A percentile compares a stretch with the other conserved stretches of the same genome.
These are phyloP conservation scores for Venturiaceae sp. DNA, from an alignment of 2,329 filamentous ascomycete species.

Conservation along the genomic window DNA sequence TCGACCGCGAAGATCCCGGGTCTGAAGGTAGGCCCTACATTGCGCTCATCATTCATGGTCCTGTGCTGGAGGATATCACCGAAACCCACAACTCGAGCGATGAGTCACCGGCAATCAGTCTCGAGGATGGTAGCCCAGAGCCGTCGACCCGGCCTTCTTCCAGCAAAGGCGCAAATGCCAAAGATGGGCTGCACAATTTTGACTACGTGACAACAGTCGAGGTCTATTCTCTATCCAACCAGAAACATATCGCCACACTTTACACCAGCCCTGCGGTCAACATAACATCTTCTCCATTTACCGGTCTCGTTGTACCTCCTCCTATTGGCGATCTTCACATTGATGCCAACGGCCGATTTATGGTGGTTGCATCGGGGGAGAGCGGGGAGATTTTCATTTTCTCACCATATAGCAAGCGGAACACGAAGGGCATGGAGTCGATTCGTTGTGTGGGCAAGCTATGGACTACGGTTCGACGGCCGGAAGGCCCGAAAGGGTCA, in stretches of 20 bases:
- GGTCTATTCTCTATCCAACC: conserved; percentile 75
- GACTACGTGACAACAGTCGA: conserved; percentile 83
- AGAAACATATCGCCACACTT: conserved; percentile 60
- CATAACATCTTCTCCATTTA: conserved; percentile 28
- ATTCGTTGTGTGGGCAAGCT: conserved; percentile 67
- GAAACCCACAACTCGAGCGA: conserved; percentile 23
- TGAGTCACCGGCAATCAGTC: conserved; percentile 23
- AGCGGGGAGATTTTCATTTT: conserved; percentile 86
- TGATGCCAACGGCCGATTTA: conserved; percentile 59
- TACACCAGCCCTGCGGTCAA: conserved; percentile 58
- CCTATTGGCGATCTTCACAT: conserved; percentile 66
- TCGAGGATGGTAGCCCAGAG: conserved; percentile 22
- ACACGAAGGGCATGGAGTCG: conserved; percentile 10
- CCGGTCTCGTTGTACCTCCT: conserved; percentile 51
- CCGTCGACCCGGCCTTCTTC: conserved; percentile 26
- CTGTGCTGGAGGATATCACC: conserved; percentile 39
- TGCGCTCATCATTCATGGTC: conserved; percentile 72
- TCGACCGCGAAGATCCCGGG: conserved; percentile 40
- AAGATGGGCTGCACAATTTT: conserved; percentile 15
- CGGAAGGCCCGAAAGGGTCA: conserved; percentile 18
- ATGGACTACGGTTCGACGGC: conserved; percentile 73
- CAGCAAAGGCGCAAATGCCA: conserved; percentile 14
- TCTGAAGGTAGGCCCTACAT: conserved; percentile 60
- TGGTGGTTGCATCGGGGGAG: conserved; percentile 67
- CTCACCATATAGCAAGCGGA: conserved; percentile 17